Percentiles rank a stretch among this genome's conserved stretches.
phyloP scores from a whole-genome alignment of 2,329 filamentous ascomycete genomes.

The Monilinia fructigena region DNA sequence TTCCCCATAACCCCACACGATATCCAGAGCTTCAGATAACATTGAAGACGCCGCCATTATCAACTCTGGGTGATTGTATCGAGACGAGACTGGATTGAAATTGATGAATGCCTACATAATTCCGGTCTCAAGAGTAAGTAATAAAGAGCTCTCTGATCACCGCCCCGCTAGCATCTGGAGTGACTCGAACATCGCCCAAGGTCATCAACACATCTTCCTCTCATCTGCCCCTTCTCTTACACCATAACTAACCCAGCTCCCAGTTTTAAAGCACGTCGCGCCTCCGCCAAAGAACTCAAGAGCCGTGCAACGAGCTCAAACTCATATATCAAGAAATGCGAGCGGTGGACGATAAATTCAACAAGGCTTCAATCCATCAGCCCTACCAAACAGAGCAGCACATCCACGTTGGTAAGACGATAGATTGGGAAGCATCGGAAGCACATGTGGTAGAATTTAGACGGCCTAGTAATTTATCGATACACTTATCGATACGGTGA shows the following conservation, averaged over 20 bases:
- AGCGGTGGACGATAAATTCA: slow-evolving; percentile 6
- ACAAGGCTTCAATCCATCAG: background rate
- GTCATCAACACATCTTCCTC: too few species aligned
- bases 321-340: slow-evolving; percentile 7
- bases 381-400: background rate
- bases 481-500: background rate
- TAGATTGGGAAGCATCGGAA: background rate
- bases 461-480: background rate
- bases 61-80: background rate
- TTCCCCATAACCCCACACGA: background rate
- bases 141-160: background rate
- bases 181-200: background rate
- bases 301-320: slow-evolving; percentile 1
- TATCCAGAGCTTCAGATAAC: background rate
- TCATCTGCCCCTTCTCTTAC: too few species aligned
- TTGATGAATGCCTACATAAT: slow-evolving; percentile 5
- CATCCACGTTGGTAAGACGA: background rate
- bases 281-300: slow-evolving; percentile 5
- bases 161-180: too few species aligned
- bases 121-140: background rate
- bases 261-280: slow-evolving; percentile 14
- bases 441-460: background rate
- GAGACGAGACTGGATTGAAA: background rate
- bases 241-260: background rate
- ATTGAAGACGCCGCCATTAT: background rate